Evolutionary conservation across 164 flowering plant species (phyloP).

Genomic region (Magnolia changhungtana): DNA sequence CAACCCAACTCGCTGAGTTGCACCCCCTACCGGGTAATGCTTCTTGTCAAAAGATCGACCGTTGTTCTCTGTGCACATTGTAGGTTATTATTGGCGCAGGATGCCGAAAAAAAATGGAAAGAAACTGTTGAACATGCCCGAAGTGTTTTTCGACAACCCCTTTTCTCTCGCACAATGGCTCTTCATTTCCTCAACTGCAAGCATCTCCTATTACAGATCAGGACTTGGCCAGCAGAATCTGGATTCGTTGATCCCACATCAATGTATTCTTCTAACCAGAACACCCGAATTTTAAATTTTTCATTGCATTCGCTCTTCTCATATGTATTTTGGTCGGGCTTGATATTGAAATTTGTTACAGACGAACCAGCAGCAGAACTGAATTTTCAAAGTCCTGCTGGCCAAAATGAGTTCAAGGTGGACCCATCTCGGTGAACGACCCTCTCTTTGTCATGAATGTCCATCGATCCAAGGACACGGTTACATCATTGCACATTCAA

Average conservation of each 20-base stretch:
- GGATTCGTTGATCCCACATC: no score
- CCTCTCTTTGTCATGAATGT: no score
- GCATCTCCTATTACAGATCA: not conserved
- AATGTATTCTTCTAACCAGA: no score
- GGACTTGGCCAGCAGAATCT: not conserved
- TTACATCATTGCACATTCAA: no score
- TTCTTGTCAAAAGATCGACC: not conserved
- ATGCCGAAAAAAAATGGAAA: not conserved
- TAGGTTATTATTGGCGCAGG: not conserved
- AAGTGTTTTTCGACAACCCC: not conserved
- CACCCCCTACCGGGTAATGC: no score
- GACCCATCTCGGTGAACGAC: no score
- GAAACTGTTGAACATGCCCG: not conserved
- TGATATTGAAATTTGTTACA: not conserved
- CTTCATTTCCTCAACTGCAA: not conserved
- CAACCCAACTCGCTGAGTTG: no score
- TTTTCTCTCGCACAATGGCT: not conserved
- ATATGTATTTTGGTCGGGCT: no score
- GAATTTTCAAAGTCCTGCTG: not conserved
- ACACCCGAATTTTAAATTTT: no score
- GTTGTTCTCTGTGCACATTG: not conserved
- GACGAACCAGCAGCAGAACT: not conserved
- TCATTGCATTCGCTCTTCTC: no score
- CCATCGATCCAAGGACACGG: no score
- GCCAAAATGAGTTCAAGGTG: no score